These are phyloP conservation scores for Solanum acaule DNA, from an alignment of 257 asterid species.

Conservation along the genomic window DNA sequence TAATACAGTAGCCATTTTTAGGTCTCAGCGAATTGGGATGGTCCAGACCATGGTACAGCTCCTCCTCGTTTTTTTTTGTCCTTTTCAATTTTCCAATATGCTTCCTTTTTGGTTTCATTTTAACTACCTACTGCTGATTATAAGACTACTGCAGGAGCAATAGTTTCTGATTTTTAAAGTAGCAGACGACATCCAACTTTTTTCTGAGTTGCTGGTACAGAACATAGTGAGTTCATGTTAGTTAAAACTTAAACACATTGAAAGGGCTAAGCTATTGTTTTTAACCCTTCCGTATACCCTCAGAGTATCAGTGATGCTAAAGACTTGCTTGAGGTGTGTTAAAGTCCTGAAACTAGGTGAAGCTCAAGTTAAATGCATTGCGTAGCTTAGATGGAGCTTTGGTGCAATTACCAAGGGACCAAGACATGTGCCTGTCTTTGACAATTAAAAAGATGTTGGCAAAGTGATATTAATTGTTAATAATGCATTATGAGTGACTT, in stretches of 20 bases:
- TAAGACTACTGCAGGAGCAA: neutral
- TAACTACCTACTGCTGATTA: neutral
- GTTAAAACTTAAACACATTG: neutral
- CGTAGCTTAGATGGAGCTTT: neutral
- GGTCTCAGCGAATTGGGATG: slow-evolving; percentile 89
- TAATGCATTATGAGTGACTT: neutral
- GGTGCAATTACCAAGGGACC: neutral
- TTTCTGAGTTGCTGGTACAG: neutral
- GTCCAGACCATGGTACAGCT: slow-evolving; percentile 66
- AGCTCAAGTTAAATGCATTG: neutral
- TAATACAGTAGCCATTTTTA: slow-evolving; percentile 45
- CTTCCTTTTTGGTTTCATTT: neutral
- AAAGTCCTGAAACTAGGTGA: neutral
- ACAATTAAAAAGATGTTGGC: neutral
- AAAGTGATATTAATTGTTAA: too few relatives aligned
- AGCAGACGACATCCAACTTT: neutral
- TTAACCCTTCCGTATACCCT: neutral
- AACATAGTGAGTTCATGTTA: neutral
- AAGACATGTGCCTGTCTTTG: neutral
- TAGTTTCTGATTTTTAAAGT: neutral
- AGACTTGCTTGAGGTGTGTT: neutral
- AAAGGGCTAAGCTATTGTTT: neutral
- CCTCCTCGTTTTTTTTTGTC: slow-evolving; percentile 4
- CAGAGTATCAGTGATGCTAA: neutral
- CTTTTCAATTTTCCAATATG: neutral